Base-by-base conservation (phyloP, 2,329 filamentous ascomycete species). In the Aspergillus luchuensis region DNA sequence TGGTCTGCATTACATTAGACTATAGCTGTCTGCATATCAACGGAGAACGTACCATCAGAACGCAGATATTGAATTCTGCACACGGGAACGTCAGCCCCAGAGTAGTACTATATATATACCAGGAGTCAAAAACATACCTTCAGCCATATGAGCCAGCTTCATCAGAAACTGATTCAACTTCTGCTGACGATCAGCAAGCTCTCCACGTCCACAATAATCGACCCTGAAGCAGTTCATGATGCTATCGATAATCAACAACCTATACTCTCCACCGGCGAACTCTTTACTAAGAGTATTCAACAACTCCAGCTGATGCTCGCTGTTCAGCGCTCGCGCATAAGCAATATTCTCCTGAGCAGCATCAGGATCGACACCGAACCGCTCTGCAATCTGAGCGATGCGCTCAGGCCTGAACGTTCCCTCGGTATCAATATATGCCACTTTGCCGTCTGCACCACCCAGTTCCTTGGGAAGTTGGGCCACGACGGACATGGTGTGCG, bases 141-240 rank as follows among this genome's bases (percentile, higher is more conserved):
- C 87, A 39, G 87, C 86, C 77, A 89, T 86, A 71, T 88, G 85
- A 13, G 84, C 83, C 49, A 89, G 76, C 71, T 85, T 86, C 63
- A 84, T 84, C 41, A 90, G 76, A 70, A 89, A 89, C 63, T 87
- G 82, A 61, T 86, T 87, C 33, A 90, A 79, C 68, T 88, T 89
- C 74, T 89, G 85, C 74, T 90, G 88, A 28, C 88, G 83, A 66
- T 90, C 88, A 19, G 85, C 86, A 59, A 90, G 80, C 71, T 90
- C 88, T 17, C 87, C 88, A 57, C 88, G 85, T 7, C 88, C 88
- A 66, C 81, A 82, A 67, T 85, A 90, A 74, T 90, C 88, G 48
- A 87, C 86, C 36, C 88, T 84, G 68, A 89, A 90, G 58, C 87
- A 84, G 50, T 87, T 85, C 84, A 89, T 89, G 69, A 90, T 87